Base-by-base conservation (phyloP, 2,329 filamentous ascomycete genomes). In the Curvularia lunata region DNA sequence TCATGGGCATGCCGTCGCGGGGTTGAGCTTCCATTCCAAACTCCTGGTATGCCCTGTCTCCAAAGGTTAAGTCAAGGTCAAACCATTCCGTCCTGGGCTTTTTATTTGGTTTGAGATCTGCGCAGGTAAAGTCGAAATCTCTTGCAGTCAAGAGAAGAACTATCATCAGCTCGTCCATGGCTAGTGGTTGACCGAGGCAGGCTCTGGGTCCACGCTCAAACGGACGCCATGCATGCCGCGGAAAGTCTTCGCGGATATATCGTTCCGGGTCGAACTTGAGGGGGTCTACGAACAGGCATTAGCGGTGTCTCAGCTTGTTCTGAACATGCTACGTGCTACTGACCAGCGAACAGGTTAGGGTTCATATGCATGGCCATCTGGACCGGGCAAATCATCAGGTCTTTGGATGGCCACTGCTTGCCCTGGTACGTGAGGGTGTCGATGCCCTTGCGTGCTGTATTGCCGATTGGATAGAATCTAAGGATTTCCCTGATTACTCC, bases 111-210 rank as follows among this genome's bases (percentile, higher is more conserved):
- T 70, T 66, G 13, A 74, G 30, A 32, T 64, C 59, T 6, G 61
- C 65, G 32, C 67, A 71, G 8, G 63, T 54, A 54, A 87, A 79
- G 34, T 85, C 81, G 47, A 85, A 83, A 18, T 80, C 79, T 48
- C 83, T 68, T 12, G 81, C 67, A 0, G 80, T 81, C 68, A 84
- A 79, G 3, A 81, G 80, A 27, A 86, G 70, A 6, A 83, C 76
- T 57, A 83, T 74, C 60, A 80, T 81, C 21, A 83, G 66, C 70
- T 87, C 84, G 16, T 84, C 73, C 71, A 82, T 79, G 0, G 81
- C 84, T 43, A 86, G 75, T 61, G 83, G 81, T 68, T 86, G 83
- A 1, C 84, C 85, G n/a, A 86, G 80, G 64, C 85, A 88, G 50
- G 82, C 83, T 12, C 85, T 71, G 2, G 80, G 77, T 0, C 85